phyloP scores from a whole-genome alignment of 2,329 filamentous ascomycete species.

The Curvularia sp. region DNA sequence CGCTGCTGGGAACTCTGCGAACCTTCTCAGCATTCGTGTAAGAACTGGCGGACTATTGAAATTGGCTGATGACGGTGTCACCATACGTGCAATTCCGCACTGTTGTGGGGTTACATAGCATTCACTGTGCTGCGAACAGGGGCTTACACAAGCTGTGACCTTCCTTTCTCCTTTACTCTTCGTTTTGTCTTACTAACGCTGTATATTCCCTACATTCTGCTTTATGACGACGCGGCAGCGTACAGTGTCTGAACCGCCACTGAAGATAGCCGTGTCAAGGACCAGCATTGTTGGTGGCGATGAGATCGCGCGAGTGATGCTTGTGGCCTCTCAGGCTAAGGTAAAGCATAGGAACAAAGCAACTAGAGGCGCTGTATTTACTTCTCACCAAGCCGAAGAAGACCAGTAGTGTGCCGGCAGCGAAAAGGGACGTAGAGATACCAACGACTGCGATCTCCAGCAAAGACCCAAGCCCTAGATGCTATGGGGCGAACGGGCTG shows the following conservation, averaged over 20 bases:
- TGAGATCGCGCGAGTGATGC: constrained; percentile 6
- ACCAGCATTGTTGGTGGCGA: constrained; percentile 15
- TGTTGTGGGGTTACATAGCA: not conserved
- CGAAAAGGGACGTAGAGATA: not conserved
- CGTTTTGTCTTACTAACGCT: not conserved
- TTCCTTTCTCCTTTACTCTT: not conserved
- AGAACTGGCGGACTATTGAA: not conserved
- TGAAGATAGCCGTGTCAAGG: not conserved
- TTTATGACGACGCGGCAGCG: not conserved
- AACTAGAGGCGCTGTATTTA: not conserved
- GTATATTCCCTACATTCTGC: not conserved
- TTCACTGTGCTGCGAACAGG: constrained; percentile 11
- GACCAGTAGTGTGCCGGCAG: not conserved
- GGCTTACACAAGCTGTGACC: constrained; percentile 9
- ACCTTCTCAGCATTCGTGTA: not conserved
- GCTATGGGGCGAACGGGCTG: constrained; percentile 24
- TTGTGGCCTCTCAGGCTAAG: constrained; percentile 4
- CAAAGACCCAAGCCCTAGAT: not conserved
- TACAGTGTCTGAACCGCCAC: not conserved
- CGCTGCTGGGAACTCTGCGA: not conserved
- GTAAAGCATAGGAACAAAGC: constrained; percentile 1
- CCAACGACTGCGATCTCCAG: not conserved
- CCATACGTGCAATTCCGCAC: not conserved
- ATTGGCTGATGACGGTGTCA: not conserved
- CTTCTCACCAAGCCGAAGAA: constrained; percentile 1